Percentiles rank a stretch among this genome's conserved stretches.
phyloP scores from a whole-genome alignment of 768 basidiomycete species.

The Coprinopsis strossmayeri region DNA sequence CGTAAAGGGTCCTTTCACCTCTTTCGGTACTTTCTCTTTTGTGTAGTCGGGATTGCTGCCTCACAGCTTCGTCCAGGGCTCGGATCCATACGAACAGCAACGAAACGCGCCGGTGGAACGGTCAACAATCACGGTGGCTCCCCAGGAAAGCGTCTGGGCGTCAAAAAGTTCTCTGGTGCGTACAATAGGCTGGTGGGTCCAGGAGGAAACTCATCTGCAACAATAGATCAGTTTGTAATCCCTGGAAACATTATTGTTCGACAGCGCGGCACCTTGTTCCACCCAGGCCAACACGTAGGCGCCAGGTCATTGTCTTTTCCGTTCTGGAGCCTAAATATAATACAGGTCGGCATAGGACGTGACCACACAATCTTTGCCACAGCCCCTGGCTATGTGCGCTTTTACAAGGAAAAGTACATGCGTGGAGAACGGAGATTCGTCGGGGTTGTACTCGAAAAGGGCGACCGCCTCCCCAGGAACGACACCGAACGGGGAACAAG shows the following conservation, averaged over 20 bases:
- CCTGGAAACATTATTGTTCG: conserved; percentile 96
- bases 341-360: conserved; percentile 83
- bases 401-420: conserved; percentile 80
- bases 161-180: conserved; percentile 94
- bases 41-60: conserved; percentile 1
- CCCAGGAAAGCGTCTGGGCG: conserved; percentile 86
- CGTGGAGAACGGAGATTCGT: conserved; percentile 71
- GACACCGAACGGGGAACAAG: conserved; percentile 69
- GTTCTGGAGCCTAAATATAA: conserved; percentile 5
- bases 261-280: conserved; percentile 89
- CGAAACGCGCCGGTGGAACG: conserved; percentile 93
- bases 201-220: conserved; percentile 7
- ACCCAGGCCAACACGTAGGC: conserved; percentile 88
- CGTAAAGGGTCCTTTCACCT: conserved; percentile 44
- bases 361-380: conserved; percentile 94
- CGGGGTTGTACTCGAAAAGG: conserved; percentile 76
- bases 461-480: conserved; percentile 84
- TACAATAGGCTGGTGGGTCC: conserved; percentile 4
- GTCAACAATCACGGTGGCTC: conserved; percentile 91
- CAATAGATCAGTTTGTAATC: conserved; percentile 78
- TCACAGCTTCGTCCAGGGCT: conserved; percentile 22
- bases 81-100: conserved; percentile 84
- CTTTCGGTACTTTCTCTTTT: conserved; percentile 25
- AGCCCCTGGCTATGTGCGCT: conserved; percentile 88
- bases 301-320: neutral